These are phyloP conservation scores for Dactylellina leptospora DNA, from an alignment of 2,329 filamentous ascomycete genomes.

Conservation along the genomic window DNA sequence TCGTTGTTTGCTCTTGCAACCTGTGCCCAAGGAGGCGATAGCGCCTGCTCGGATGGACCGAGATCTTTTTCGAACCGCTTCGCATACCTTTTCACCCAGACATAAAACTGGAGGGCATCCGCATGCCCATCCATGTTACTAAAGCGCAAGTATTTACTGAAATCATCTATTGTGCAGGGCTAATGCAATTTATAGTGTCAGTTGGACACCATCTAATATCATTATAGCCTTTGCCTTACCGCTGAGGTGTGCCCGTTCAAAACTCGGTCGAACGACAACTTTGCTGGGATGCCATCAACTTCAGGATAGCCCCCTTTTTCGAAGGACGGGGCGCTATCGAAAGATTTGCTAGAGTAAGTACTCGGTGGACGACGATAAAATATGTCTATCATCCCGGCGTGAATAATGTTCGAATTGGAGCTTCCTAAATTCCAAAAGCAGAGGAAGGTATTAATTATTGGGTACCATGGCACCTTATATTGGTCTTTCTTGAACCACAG, in stretches of 20 bases:
- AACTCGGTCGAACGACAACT: conserved; percentile 39
- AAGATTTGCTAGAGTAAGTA: conserved; percentile 25
- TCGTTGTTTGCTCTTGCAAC: neutral
- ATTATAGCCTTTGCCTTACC: conserved; percentile 12
- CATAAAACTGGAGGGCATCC: conserved; percentile 36
- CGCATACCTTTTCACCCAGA: conserved; percentile 34
- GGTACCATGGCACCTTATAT: neutral
- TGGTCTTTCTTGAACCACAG: too few species aligned
- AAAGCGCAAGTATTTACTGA: conserved; percentile 40
- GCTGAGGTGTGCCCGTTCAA: conserved; percentile 20
- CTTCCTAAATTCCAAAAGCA: neutral
- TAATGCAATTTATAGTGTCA: neutral
- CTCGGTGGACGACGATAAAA: conserved; percentile 44
- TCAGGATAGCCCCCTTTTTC: conserved; percentile 23
- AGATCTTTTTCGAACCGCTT: conserved; percentile 36
- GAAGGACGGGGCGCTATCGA: conserved; percentile 12
- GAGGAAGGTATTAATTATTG: neutral
- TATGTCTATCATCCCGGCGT: conserved; percentile 33
- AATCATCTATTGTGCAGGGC: conserved; percentile 43
- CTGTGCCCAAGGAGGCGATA: conserved; percentile 34
- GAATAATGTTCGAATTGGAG: neutral
- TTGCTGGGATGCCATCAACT: conserved; percentile 32
- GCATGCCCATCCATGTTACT: conserved; percentile 43
- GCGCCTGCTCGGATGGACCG: conserved; percentile 9
- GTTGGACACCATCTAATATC: neutral